Conservation (phyloP, 306 rosid species). For the Dalbergia cochinchinensis region DNA sequence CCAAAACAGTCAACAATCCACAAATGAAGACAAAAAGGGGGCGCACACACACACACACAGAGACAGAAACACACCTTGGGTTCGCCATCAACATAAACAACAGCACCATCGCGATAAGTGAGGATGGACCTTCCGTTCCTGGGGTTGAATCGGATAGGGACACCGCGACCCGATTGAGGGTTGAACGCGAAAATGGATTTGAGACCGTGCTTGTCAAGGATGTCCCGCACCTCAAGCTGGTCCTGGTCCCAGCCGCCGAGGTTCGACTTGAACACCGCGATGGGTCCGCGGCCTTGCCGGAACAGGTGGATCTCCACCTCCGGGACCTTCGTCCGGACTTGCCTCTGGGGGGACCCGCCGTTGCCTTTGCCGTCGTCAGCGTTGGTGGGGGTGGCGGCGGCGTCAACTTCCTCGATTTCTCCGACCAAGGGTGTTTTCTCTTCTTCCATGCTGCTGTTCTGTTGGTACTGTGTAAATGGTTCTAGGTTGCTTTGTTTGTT, state of each 20-base stretch:
- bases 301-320: conserved; percentile 59
- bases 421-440: conserved; percentile 46
- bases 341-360: background rate
- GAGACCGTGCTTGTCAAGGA: conserved; percentile 75
- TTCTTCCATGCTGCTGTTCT: conserved; percentile 37
- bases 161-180: conserved; percentile 64
- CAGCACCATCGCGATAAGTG: conserved; percentile 71
- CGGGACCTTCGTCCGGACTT: conserved; percentile 43
- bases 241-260: conserved; percentile 96
- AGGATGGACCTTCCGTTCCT: conserved; percentile 80
- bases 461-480: background rate
- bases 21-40: background rate
- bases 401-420: conserved; percentile 52
- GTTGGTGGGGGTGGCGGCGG: background rate
- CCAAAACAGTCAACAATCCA: conserved; percentile 14
- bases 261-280: conserved; percentile 63
- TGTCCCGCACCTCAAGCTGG: conserved; percentile 78
- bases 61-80: conserved; percentile 62
- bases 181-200: conserved; percentile 77
- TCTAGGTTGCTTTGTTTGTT: background rate
- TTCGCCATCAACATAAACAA: conserved; percentile 77
- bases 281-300: conserved; percentile 83
- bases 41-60: no score
- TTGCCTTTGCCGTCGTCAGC: background rate
- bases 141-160: conserved; percentile 75